Base-by-base conservation (phyloP, 495 filamentous ascomycete genomes). In the Entonaema liquescens region DNA sequence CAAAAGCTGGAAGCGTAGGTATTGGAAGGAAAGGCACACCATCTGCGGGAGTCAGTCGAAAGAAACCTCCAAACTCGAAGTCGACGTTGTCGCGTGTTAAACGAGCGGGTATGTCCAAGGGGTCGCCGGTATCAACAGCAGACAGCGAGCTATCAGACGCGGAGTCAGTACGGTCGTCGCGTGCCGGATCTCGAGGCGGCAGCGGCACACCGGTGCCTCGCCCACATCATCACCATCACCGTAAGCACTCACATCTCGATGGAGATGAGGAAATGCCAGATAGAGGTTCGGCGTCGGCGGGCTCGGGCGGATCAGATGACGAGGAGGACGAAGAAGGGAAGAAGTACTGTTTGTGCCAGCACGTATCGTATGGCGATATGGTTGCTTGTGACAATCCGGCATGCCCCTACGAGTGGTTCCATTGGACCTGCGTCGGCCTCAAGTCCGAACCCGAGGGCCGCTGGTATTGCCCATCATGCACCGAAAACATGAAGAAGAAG, bases 361-460 rank as follows among this genome's bases (percentile, higher is more conserved):
- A 90, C 70, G 92, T 97, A 64, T 96, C 92, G 78, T 95, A 92
- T 82, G 95, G 95, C 42, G 92, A 98, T 76, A 99, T 99, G 95
- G 95, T 99, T 31, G 95, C 93, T 3, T 99, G 95, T 80, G 95
- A 99, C 81, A 97, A 98, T 71, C 90, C 93, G 49, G 85, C 90
- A 62, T 99, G 95, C 82, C 89, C 91, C 25, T 95, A 89, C 78
- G 95, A 98, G 81, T 99, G 95, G 95, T 99, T 99, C 80, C 95
- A 99, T 83, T 98, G 94, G 93, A 90, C 85, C 68, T 99, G 95
- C 76, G 94, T 98, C 56, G 92, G 93, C 2, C 83, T 99, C 68
- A 95, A 90, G 68, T 88, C 89, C 63, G 95, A 98, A 79, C 95
- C 95, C 2, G 88, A 88, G 56, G 95, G 95, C 21, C 93, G 89